phyloP scores from a whole-genome alignment of 108 stramenopile species.

The Nitzschia palea region DNA sequence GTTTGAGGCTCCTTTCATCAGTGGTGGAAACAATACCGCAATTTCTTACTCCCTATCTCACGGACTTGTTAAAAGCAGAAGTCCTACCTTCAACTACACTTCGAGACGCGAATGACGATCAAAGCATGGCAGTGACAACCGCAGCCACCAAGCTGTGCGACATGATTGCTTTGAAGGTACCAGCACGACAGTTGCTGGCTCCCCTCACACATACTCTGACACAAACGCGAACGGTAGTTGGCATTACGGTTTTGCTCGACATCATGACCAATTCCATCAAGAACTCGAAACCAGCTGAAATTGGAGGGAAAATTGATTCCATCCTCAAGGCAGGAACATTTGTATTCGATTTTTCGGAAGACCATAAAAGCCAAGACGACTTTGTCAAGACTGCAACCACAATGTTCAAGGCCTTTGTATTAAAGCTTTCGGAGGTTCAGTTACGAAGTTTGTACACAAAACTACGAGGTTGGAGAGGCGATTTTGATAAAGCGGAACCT shows the following conservation, averaged over 20 bases:
- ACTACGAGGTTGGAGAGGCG: conserved; percentile 79
- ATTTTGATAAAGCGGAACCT: conserved; percentile 31
- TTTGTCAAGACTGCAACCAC: conserved; percentile 50
- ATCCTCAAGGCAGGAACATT: conserved; percentile 54
- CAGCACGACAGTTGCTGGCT: conserved; percentile 35
- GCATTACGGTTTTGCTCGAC: conserved; percentile 18
- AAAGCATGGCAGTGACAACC: conserved; percentile 29
- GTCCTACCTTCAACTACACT: conserved; percentile 55
- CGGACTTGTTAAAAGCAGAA: conserved; percentile 44
- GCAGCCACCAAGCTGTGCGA: conserved; percentile 31
- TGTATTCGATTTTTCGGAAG: conserved; percentile 45
- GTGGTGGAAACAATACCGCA: conserved; percentile 76
- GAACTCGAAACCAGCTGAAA: conserved; percentile 49
- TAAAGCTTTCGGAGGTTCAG: conserved; percentile 86
- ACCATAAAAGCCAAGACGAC: conserved; percentile 9
- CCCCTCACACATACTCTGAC: conserved; percentile 1
- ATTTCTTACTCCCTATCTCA: conserved; percentile 71
- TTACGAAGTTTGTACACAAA: conserved; percentile 73
- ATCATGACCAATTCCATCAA: conserved; percentile 57
- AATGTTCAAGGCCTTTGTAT: conserved; percentile 62
- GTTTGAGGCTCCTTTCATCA: conserved; percentile 47
- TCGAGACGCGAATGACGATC: conserved; percentile 16
- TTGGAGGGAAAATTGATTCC: conserved; percentile 47
- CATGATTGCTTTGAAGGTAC: conserved; percentile 48
- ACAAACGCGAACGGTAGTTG: neutral